Conservation (phyloP, 306 rosid genomes). For the Cyamopsis tetragonoloba region DNA sequence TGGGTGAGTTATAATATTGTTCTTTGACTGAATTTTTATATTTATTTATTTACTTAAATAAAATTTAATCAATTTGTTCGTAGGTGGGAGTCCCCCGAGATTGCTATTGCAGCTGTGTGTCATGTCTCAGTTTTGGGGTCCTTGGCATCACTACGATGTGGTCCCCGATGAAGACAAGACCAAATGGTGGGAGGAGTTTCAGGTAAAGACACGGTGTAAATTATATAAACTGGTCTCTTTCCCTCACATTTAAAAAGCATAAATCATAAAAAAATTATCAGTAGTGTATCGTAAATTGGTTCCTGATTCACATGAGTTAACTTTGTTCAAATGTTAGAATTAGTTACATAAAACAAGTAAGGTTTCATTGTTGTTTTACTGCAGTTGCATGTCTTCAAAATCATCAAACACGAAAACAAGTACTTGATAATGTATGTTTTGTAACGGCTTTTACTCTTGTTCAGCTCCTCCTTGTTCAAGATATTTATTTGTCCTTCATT, state of each 20-base stretch:
- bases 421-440: background rate
- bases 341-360: background rate
- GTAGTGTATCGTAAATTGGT: constrained; percentile 7
- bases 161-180: too few relatives aligned
- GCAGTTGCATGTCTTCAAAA: background rate
- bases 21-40: too few relatives aligned
- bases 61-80: too few relatives aligned
- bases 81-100: too few relatives aligned
- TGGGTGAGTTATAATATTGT: too few relatives aligned
- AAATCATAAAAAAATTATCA: background rate
- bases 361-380: background rate
- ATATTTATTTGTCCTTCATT: background rate
- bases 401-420: background rate
- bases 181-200: too few relatives aligned
- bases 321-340: background rate
- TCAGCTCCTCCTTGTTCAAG: background rate
- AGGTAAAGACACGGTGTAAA: too few relatives aligned
- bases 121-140: too few relatives aligned
- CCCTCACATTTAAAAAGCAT: background rate
- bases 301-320: background rate
- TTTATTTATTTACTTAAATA: too few relatives aligned
- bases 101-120: too few relatives aligned
- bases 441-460: background rate
- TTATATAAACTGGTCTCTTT: constrained; percentile 31
- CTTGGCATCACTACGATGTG: too few relatives aligned